Evolutionary conservation across 1,284 basidiomycete genomes (phyloP), one percentile per base, ranked within the genome.

Genomic region (Acaromyces ingoldii): DNA sequence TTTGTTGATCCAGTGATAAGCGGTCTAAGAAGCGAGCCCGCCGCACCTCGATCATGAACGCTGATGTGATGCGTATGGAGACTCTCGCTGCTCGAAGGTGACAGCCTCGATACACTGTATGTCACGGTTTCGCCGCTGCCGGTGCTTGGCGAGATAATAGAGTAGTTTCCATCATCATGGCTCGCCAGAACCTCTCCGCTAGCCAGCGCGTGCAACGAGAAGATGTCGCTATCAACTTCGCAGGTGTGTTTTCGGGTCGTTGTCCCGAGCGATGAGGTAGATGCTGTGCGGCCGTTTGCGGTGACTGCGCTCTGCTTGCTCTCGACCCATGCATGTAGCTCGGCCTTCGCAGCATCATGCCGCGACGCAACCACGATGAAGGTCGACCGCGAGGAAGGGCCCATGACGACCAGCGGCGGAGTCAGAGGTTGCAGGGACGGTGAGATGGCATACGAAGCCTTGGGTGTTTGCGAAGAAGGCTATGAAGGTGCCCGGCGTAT

Each of bases 111-210:
- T 7, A 7, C 33, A 17, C 24, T 37, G 36, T 37, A 4, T 37
- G 36, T 34, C 17, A 37, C 17, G 6, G 17, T 37, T 37, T 17
- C 17, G 6, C 24, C 36, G 36, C 36, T 37, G 7, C 17, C 17
- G 4, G 36, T 17, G 6, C 24, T 17, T 4, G n/a, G 17, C 19
- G 19, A 13, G 15, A 45, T 29, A 4, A 45, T 29, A 6, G 42
- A 45, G 26, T 31, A 45, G 6, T 15, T 22, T 29, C 42, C 42
- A 30, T 45, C 42, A 34, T 25, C 17, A 30, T 45, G 42, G 21
- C 25, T 28, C 17, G 42, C 42, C 21, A 45, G 15, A 29, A 45
- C 21, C 5, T 45, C 42, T 3, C 11, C 17, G 19, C 29, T 29
- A 5, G 42, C 17, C 11, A 45, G 28, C 15, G 42, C 29, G 34